Conservation (phyloP, 2,329 filamentous ascomycete genomes). For the Colletotrichum spaethianum region DNA sequence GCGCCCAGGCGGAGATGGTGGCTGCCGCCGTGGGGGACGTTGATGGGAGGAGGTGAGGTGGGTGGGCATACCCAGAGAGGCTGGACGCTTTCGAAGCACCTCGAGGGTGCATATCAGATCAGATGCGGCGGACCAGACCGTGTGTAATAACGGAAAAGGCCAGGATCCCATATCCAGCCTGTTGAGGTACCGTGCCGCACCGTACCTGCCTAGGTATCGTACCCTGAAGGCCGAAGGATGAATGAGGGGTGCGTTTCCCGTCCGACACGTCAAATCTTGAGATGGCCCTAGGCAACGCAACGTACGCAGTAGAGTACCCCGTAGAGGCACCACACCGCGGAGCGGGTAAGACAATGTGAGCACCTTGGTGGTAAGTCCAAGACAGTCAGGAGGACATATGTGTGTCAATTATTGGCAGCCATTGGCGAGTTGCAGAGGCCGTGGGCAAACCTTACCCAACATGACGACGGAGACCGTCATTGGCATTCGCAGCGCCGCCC, state of each 20-base stretch:
- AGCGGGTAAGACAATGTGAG: neutral
- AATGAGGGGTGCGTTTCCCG: neutral
- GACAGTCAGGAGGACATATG: neutral
- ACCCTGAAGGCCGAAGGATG: neutral
- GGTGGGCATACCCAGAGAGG: constrained; percentile 9
- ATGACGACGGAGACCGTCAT: constrained; percentile 5
- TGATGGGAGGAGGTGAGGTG: neutral
- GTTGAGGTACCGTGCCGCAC: neutral
- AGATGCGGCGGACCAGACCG: neutral
- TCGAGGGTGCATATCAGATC: neutral
- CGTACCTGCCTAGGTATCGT: neutral
- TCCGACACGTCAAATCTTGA: constrained; percentile 9
- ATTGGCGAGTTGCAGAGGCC: constrained; percentile 6
- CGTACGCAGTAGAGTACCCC: no score
- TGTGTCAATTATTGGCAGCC: neutral
- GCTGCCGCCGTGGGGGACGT: neutral
- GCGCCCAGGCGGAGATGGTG: constrained; percentile 12
- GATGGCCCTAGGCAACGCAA: neutral
- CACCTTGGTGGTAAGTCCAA: neutral
- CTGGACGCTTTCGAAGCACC: neutral
- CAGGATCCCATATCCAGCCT: neutral
- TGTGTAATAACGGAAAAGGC: neutral
- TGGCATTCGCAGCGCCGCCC: constrained; percentile 1
- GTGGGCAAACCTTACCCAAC: neutral
- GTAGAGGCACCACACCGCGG: neutral